Evolutionary conservation across 345 rosid species (phyloP).

Genomic region (Hibiscus mutabilis): DNA sequence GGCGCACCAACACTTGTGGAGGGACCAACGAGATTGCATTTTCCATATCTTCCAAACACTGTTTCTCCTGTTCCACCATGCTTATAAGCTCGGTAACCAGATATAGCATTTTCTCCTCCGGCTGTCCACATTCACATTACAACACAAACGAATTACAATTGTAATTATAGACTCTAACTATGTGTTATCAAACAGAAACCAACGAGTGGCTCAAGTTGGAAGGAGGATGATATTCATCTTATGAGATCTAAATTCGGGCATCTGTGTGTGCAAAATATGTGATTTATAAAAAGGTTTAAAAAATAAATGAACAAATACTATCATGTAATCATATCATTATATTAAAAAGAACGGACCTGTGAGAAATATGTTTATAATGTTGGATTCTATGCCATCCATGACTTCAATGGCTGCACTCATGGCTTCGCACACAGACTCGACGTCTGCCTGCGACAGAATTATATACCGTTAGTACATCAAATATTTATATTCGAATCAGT

Average conservation of each 20-base stretch:
- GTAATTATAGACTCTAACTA: neutral
- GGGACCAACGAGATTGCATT: conserved; percentile 17
- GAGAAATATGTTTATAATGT: conserved; percentile 28
- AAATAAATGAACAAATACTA: too few relatives aligned
- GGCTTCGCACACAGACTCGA: conserved; percentile 39
- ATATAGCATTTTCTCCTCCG: conserved; percentile 50
- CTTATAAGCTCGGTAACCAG: conserved; percentile 40
- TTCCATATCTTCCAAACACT: conserved; percentile 38
- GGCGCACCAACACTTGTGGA: conserved; percentile 23
- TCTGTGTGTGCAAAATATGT: neutral
- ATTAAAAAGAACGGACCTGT: conserved; percentile 24
- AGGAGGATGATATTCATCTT: too few relatives aligned
- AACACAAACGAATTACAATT: neutral
- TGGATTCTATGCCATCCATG: conserved; percentile 39
- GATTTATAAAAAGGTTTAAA: neutral
- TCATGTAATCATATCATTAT: neutral
- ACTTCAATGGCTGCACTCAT: conserved; percentile 40
- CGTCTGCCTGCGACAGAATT: conserved; percentile 30
- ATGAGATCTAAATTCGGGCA: too few relatives aligned
- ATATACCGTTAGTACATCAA: too few relatives aligned
- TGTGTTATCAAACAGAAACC: neutral
- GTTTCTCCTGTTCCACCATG: conserved; percentile 36
- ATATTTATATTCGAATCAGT: too few relatives aligned
- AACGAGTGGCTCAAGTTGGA: too few relatives aligned
- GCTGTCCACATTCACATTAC: conserved; percentile 11